Conservation (phyloP, 148 eudicot species). For the Vaccinium darrowii region DNA sequence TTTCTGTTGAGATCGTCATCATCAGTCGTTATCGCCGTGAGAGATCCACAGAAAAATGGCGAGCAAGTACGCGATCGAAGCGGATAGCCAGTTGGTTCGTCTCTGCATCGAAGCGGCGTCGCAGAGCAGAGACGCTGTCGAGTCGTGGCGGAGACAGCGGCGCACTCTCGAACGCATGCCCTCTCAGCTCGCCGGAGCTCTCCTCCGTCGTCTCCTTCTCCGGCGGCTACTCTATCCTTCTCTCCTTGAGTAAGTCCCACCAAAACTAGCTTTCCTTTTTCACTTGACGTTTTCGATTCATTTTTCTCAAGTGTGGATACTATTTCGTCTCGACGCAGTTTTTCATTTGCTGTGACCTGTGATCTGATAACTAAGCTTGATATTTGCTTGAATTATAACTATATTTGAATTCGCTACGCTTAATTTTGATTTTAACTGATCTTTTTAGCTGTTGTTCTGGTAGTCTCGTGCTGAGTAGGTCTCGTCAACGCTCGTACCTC, state of each 20-base stretch:
- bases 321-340: too few relatives aligned
- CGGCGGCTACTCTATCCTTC: constrained; percentile 81
- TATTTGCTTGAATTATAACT: neutral
- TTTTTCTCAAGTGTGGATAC: neutral
- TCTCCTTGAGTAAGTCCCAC: constrained; percentile 60
- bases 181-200: constrained; percentile 61
- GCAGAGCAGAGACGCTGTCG: constrained; percentile 48
- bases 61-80: constrained; percentile 16
- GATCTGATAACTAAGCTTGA: too few relatives aligned
- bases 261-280: neutral
- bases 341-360: too few relatives aligned
- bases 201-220: constrained; percentile 61
- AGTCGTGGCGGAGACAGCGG: constrained; percentile 85
- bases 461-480: too few relatives aligned
- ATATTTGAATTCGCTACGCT: too few relatives aligned
- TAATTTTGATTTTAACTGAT: too few relatives aligned
- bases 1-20: neutral
- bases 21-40: neutral
- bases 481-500: too few relatives aligned
- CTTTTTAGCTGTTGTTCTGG: too few relatives aligned
- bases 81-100: constrained; percentile 41
- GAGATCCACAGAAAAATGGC: constrained; percentile 10
- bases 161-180: constrained; percentile 75
- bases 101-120: constrained; percentile 69
- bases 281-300: neutral